Base-by-base conservation (phyloP, 768 basidiomycete genomes). In the Xerocomellus dryophilus region DNA sequence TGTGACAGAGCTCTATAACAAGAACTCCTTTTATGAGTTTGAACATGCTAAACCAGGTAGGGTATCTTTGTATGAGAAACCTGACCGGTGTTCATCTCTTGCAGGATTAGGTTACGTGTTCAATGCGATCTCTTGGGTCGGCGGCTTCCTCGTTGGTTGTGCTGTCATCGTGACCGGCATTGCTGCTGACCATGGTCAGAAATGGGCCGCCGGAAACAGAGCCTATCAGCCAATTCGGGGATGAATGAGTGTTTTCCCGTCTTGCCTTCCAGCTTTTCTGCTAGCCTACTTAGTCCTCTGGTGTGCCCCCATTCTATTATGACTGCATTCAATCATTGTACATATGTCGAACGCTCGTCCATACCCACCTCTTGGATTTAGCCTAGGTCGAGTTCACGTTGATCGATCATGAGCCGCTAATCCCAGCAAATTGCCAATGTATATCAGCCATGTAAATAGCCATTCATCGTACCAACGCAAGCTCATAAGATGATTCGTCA, bases 181-280 rank as follows among this genome's bases (percentile, higher is more conserved):
- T 2, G 75, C 79, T 47, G 78, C 78, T 17, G 72, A 75, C 54
- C 69, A 64, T 31, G 78, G 53, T 20, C 73, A 85, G 57, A 73
- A 71, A 51, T 91, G 89, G 89, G 88, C 88, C 36, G 88, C 88
- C 34, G 88, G 88, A 42, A 85, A 86, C 59, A 77, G 87, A 52
- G 80, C 81, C 12, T 89, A 91, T 66, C 73, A 66, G 8, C 73
- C 68, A 5, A 71, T 73, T 20, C 53, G 43, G 1, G 65, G 56
- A 17, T 69, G 52, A 70, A 27, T 11, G 18, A 4, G 2, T 20
- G 9, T 32, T 15, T 49, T 12, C 23, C 23, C 29, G 11, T 25
- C 32, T 9, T 4, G 0, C 6, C n/a, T 41, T 9, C 8, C 9
- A 3, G 18, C 11, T 36, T 43, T 46, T 42, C 3, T 52, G 38